Evolutionary conservation across 768 basidiomycete species (phyloP).

Genomic region (Ramaria sp.): DNA sequence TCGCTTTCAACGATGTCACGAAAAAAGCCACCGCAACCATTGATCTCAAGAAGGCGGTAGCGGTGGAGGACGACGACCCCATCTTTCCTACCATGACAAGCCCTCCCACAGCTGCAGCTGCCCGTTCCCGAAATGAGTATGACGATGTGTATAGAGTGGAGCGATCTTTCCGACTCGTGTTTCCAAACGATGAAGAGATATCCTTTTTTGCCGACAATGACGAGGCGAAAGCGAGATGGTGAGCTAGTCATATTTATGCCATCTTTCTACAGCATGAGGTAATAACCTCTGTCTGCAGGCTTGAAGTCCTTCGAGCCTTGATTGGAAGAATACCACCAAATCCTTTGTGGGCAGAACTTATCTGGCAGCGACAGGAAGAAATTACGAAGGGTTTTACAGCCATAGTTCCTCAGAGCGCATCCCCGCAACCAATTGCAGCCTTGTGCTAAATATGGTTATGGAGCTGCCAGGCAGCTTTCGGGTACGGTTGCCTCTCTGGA

Average conservation of each 20-base stretch:
- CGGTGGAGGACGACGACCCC: constrained; percentile 69
- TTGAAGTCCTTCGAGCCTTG: constrained; percentile 72
- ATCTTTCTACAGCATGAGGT: not conserved
- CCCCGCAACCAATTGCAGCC: not conserved
- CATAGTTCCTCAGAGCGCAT: not conserved
- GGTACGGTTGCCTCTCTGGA: not conserved
- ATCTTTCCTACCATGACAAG: constrained; percentile 25
- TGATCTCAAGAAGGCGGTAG: constrained; percentile 73
- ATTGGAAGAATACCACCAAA: constrained; percentile 87
- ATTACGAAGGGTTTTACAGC: constrained; percentile 6
- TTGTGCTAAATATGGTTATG: not conserved
- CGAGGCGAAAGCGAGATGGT: constrained; percentile 84
- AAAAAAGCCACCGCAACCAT: constrained; percentile 87
- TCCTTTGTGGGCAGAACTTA: constrained; percentile 85
- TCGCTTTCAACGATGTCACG: constrained; percentile 90
- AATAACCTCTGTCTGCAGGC: constrained; percentile 34
- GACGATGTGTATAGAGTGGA: constrained; percentile 61
- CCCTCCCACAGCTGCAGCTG: constrained; percentile 28
- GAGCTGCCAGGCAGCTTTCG: not conserved
- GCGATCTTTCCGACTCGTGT: constrained; percentile 76
- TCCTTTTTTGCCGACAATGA: constrained; percentile 87
- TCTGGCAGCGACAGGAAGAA: constrained; percentile 72
- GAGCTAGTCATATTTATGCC: constrained; percentile 17
- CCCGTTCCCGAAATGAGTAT: constrained; percentile 40
- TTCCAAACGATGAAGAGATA: constrained; percentile 70